Evolutionary conservation across 495 filamentous ascomycete genomes (phyloP), one percentile per base, ranked within the genome.

Genomic region (Staphylotrichum tortipilum): DNA sequence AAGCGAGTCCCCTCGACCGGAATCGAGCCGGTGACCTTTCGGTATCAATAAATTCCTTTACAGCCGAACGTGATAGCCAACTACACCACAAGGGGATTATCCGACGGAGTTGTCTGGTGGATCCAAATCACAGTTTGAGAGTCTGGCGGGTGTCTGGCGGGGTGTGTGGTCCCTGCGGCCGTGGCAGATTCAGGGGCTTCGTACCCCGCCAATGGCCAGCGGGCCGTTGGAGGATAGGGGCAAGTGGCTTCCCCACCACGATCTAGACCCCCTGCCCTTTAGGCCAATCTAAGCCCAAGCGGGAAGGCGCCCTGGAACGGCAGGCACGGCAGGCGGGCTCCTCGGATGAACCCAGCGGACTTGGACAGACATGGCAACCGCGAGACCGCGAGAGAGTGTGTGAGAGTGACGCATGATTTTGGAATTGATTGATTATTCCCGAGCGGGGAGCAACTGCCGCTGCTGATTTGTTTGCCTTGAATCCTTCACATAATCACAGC

Each of bases 21-120:
- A 60, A 55, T 60, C 57, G 56, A 55, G 47, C 56, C 56, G 56
- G 56, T 59, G 56, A 59, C 56, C 56, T 59, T 54, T 58, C 55
- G 55, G 51, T 55, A 53, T 54, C 34, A 44, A 50, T 54, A 53
- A 53, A 44, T 49, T 17, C 51, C 52, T 44, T 59, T 59, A 59
- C 57, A 59, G 57, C 53, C 58, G 49, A 57, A 56, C 54, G 55
- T 61, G 58, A 53, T 57, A 56, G 55, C 55, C 49, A 55, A 56
- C 55, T 56, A 53, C 55, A 56, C 52, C 55, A 53, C 58, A 55
- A 58, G 58, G 58, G 53, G 53, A 49, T 44, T 51, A 5, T 36
- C 14, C 14, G 7, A 35, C 19, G 17, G n/a, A 22, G 34, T 29
- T 49, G 43, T 3, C 15, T 8, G 7, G 17, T 36, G 49, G 23